Conservation (phyloP, 1,284 basidiomycete genomes). For the Kwoniella shivajii region DNA sequence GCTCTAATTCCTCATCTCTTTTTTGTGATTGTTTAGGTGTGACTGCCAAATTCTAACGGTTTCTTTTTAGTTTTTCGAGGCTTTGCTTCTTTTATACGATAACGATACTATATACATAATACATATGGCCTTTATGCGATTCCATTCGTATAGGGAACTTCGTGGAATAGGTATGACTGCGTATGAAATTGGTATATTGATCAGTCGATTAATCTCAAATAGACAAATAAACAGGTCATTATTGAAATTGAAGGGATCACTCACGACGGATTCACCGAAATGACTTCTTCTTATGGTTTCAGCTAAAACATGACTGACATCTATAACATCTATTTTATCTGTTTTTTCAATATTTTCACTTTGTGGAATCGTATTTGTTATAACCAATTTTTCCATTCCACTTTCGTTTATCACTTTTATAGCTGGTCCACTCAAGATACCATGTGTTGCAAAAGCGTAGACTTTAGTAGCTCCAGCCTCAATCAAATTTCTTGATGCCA, state of each 20-base stretch:
- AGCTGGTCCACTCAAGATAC: slow-evolving; percentile 90
- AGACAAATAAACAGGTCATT: too few species aligned
- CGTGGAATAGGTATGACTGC: slow-evolving; percentile 57
- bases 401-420: slow-evolving; percentile 70
- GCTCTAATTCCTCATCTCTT: too few species aligned
- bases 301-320: slow-evolving; percentile 91
- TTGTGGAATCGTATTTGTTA: slow-evolving; percentile 98
- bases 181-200: too few species aligned
- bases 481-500: slow-evolving; percentile 84
- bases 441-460: slow-evolving; percentile 95
- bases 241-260: too few species aligned
- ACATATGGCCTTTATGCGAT: slow-evolving; percentile 19
- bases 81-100: too few species aligned
- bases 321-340: slow-evolving; percentile 90
- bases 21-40: too few species aligned
- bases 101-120: too few species aligned
- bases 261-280: slow-evolving; percentile 55
- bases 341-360: slow-evolving; percentile 73
- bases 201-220: background rate
- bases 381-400: slow-evolving; percentile 89
- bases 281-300: slow-evolving; percentile 88
- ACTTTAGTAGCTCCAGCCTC: slow-evolving; percentile 88
- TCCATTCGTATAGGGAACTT: slow-evolving; percentile 50
- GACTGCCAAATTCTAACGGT: too few species aligned
- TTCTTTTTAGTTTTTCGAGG: too few species aligned